Base-by-base conservation (phyloP, 2,329 filamentous ascomycete genomes). In the Cercospora citrullina region DNA sequence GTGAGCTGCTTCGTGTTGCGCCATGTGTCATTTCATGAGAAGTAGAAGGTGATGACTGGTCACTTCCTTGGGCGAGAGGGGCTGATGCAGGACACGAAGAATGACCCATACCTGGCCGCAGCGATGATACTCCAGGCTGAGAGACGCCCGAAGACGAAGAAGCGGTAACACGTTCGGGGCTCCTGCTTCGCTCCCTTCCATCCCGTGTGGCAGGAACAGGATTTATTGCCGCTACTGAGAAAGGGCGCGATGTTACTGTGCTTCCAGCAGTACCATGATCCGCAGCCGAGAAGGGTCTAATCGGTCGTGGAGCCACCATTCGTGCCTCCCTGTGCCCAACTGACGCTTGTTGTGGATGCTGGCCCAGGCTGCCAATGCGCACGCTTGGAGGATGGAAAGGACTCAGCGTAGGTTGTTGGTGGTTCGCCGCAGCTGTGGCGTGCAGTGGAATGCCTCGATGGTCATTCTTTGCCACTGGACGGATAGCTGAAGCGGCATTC, bases 321-420 rank as follows among this genome's bases (percentile, higher is more conserved):
- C 45, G 18, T 51, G 45, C 45, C 18, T 51, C 45, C 16, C 45
- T 18, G 30, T 28, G 53, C 23, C 16, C 6, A n/a, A 14, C 10
- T 30, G 53, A 28, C 30, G 53, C 8, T 30, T 28, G 12, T 28
- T 57, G 51, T 9, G 51, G 16, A 36, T n/a, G 12, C 31, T 57
- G 51, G 30, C 48, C 51, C 5, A 71, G 55, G 18, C 69, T 63
- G 4, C 68, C 70, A 6, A 62, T 48, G 36, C 67, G 63, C 57
- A 72, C 42, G 4, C 59, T 39, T 18, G 63, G 67, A 23, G 68
- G n/a, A 16, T 63, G 53, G 39, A 72, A 69, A 1, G 68, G 67
- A 28, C 63, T 71, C 30, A 51, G 45, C 12, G 62, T 30, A 6
- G 26, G 14, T 21, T n/a, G 48, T 23, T 53, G 61, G 45, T 23